Evolutionary conservation across 805 yeast species (phyloP).

Genomic region (Yarrowia yakushimensis): DNA sequence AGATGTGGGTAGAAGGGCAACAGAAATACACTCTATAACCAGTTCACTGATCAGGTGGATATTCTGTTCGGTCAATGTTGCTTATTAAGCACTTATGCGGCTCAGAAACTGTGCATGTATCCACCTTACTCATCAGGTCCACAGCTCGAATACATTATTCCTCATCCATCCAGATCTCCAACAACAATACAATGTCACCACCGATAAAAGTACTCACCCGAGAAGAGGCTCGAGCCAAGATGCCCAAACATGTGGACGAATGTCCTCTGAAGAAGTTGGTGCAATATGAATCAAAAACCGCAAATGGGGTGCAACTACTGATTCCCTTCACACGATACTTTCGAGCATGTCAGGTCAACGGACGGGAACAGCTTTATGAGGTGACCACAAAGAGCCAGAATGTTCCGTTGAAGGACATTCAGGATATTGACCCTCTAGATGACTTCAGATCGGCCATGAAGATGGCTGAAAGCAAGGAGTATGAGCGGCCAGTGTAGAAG

Average conservation of each 20-base stretch:
- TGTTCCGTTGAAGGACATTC: background rate
- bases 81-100: background rate
- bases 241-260: slow-evolving; percentile 26
- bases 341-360: slow-evolving; percentile 27
- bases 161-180: background rate
- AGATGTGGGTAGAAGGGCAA: too few relatives aligned
- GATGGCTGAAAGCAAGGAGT: background rate
- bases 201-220: slow-evolving; percentile 4
- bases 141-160: background rate
- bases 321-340: slow-evolving; percentile 34
- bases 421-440: background rate
- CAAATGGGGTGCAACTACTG: slow-evolving; percentile 23
- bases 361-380: slow-evolving; percentile 1
- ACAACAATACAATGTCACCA: background rate
- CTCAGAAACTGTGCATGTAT: background rate
- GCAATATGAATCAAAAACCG: slow-evolving; percentile 34
- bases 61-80: too few relatives aligned
- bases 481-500: background rate
- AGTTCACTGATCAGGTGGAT: too few relatives aligned
- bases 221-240: slow-evolving; percentile 1
- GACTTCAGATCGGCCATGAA: slow-evolving; percentile 7
- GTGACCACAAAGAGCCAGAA: slow-evolving; percentile 1
- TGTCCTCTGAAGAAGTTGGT: slow-evolving; percentile 33
- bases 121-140: background rate
- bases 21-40: too few relatives aligned